Evolutionary conservation across 331 rosid species (phyloP), one percentile per base, ranked within the genome.

Genomic region (Quercus phellos): DNA sequence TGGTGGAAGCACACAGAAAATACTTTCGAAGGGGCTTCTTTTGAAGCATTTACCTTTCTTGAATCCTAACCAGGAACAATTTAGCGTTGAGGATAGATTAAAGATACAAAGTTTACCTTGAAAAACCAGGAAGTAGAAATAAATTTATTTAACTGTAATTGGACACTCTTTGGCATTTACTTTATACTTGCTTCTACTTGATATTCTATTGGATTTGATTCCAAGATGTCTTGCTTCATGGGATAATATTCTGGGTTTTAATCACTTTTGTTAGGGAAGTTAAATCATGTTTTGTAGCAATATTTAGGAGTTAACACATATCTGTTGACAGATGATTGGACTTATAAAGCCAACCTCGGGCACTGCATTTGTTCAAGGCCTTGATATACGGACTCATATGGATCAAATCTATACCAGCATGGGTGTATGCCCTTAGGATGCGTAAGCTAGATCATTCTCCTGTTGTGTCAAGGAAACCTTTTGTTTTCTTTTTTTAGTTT

Each of bases 381-480:
- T 92, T 78, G 94, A 92, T 85, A 88, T 92, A 83, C 67, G 56
- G 77, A 89, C 79, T 55, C 72, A 94, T 4, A 94, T 92, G 93
- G 84, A 84, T 78, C 85, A 80, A 63, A 86, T 94, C 84, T 92
- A 94, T 55, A 84, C 94, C 13, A 94, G 90, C 88, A 94, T 94
- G 96, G 99, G 98, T 26, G 99, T 94, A 55, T 94, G 98, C 77
- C 97, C 99, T 38, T 98, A 94, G 79, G 93, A 92, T 26, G 93
- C 91, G 98, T 94, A 87, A 83, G 93, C 64, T 55, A 51, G 60
- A 61, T 73, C 51, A 46, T 77, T 74, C 32, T 46, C 58, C 18
- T 59, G 56, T n/a, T 46, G 51, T 46, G 16, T 27, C 38, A 54
- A 54, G 53, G 30, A 70, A 77, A 72, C 14, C 10, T 51, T 29